Conservation (phyloP, 1,284 basidiomycete genomes). For the Ceratobasidium sp. region DNA sequence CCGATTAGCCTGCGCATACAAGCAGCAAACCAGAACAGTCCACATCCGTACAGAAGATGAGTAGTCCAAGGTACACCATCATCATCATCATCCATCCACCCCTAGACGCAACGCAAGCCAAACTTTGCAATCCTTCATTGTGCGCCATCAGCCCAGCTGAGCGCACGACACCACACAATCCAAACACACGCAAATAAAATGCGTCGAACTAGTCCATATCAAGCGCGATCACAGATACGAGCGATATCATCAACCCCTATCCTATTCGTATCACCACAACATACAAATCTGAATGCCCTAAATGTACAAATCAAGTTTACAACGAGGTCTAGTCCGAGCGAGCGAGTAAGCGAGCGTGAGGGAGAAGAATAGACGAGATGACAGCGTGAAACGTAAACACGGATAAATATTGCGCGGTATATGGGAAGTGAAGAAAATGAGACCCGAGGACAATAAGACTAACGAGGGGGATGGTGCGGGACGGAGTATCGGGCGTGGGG, state of each 20-base stretch:
- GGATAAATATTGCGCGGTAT: slow-evolving; percentile 45
- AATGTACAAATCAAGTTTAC: not conserved
- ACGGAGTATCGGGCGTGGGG: slow-evolving; percentile 25
- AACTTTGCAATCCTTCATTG: slow-evolving; percentile 5
- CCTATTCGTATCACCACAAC: slow-evolving; percentile 13
- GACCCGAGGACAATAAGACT: slow-evolving; percentile 33
- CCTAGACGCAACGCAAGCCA: not conserved
- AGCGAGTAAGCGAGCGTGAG: not conserved
- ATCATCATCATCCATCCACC: not conserved
- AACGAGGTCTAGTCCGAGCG: not conserved
- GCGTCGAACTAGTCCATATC: not conserved
- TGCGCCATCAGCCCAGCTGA: not conserved
- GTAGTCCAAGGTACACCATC: not conserved
- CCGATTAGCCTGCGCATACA: not conserved
- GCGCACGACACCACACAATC: not conserved
- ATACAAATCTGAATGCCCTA: not conserved
- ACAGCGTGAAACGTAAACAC: slow-evolving; percentile 42
- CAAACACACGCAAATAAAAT: not conserved
- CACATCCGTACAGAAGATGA: slow-evolving; percentile 4
- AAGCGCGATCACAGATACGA: not conserved
- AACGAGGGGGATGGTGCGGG: not conserved
- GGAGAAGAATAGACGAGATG: slow-evolving; percentile 42
- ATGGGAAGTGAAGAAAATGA: not conserved
- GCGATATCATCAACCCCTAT: not conserved
- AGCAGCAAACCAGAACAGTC: not conserved